Evolutionary conservation across 257 asterid genomes (phyloP).

Genomic region (Galeopsis tetrahit): DNA sequence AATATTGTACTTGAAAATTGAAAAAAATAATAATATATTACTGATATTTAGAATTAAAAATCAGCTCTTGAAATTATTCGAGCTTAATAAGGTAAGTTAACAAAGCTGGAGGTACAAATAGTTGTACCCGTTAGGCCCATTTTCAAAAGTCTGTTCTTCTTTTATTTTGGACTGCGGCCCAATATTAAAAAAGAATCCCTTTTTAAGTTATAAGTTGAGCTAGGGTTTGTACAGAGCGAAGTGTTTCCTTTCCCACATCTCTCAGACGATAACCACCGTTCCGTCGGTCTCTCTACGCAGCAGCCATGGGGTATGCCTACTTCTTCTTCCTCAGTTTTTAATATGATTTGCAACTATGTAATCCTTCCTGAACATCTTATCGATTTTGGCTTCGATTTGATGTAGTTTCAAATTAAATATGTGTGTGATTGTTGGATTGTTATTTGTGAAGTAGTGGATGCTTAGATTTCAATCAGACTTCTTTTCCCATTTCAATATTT

Average conservation of each 20-base stretch:
- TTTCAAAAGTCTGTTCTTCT: too few relatives aligned
- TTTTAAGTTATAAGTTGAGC: conserved; percentile 3
- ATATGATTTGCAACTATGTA: background rate
- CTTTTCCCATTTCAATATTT: background rate
- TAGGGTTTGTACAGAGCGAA: background rate
- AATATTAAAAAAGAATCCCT: background rate
- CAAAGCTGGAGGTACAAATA: too few relatives aligned
- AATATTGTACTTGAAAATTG: too few relatives aligned
- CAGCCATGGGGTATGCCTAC: conserved; percentile 52
- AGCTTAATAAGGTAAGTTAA: too few relatives aligned
- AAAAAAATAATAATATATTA: too few relatives aligned
- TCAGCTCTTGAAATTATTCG: too few relatives aligned
- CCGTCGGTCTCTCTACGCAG: background rate
- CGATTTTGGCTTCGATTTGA: background rate
- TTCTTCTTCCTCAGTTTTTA: background rate
- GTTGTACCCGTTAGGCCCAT: too few relatives aligned
- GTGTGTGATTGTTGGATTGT: background rate
- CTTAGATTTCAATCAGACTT: background rate
- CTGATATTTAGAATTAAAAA: too few relatives aligned
- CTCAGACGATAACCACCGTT: background rate
- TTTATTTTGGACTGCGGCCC: background rate
- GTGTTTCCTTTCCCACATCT: background rate
- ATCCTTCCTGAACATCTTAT: background rate
- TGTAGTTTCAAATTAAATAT: conserved; percentile 11
- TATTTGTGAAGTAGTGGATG: background rate